Evolutionary conservation across 495 filamentous ascomycete genomes (phyloP).

Genomic region (Annulohypoxylon maeteangense): DNA sequence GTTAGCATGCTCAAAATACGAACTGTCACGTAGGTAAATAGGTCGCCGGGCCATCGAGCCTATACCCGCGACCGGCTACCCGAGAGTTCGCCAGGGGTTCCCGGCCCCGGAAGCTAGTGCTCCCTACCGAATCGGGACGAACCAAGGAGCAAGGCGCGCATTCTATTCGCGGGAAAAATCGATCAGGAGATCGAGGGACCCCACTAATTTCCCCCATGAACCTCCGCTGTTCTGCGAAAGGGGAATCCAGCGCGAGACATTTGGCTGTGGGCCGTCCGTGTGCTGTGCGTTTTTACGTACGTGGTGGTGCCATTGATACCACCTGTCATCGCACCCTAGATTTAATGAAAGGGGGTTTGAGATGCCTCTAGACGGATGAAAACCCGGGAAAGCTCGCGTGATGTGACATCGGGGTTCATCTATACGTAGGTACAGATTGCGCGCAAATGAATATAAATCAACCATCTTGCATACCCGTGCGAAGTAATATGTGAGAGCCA

Average conservation of each 20-base stretch:
- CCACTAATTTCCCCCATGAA: constrained; percentile 12
- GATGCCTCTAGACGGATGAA: background rate
- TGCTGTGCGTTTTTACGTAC: background rate
- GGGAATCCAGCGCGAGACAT: constrained; percentile 22
- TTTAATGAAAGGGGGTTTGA: background rate
- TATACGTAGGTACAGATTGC: constrained; percentile 22
- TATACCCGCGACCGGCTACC: background rate
- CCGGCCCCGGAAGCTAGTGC: constrained; percentile 29
- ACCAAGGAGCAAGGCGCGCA: background rate
- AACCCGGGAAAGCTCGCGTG: constrained; percentile 1
- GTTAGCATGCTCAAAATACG: background rate
- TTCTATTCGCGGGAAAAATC: constrained; percentile 35
- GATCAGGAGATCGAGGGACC: background rate
- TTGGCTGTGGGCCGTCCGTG: background rate
- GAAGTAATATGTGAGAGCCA: background rate
- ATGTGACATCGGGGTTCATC: constrained; percentile 19
- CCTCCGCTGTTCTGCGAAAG: constrained; percentile 16
- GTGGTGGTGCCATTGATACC: background rate
- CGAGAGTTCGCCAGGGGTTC: background rate
- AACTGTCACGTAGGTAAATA: background rate
- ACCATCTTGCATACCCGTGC: constrained; percentile 14
- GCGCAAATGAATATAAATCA: constrained; percentile 28
- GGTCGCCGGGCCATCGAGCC: background rate
- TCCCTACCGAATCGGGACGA: constrained; percentile 41
- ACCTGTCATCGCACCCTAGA: background rate